Base-by-base conservation (phyloP, 1,284 basidiomycete species). In the Mycena sp. region DNA sequence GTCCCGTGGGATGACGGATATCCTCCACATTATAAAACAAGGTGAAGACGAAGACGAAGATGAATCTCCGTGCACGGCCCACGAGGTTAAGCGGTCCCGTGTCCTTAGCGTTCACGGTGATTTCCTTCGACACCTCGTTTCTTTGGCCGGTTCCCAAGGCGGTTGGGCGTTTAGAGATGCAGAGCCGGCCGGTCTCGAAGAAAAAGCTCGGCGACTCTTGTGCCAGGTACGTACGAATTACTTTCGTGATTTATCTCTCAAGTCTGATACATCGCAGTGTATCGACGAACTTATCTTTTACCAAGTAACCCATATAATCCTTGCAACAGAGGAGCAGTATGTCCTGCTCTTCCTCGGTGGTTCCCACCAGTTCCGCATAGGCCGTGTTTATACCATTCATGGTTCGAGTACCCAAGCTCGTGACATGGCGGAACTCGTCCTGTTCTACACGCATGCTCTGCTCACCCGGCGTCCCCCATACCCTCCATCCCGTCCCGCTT, bases 381-480 rank as follows among this genome's bases (percentile, higher is more conserved):
- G 54, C n/a, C 43, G 44, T 37, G 30, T 56, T 12, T 56, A 56
- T 23, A 35, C 41, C 21, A 55, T 55, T 35, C 40, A 1, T 25
- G 29, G 17, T 45, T 55, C 53, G 19, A 10, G 2, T 10, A 46
- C 43, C 25, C 54, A 56, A 46, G 25, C 25, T 14, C 30, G 32
- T 35, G 54, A 56, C 54, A 56, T 56, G 41, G 44, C n/a, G 23
- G 54, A 56, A 29, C 54, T 56, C 32, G 54, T 56, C 32, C 43
- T 56, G 12, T 56, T 56, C 25, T 56, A 55, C 53, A 46, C 43
- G 32, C 54, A 45, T 35, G 23, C 30, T 14, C 23, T 46, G 30
- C 43, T 56, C 54, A 46, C 41, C 23, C 54, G 23, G 35, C 32
- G 25, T 4, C 2, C 43, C 12, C 54, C 54, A 21, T 46, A 56